Evolutionary conservation across 805 yeast species (phyloP).

Genomic region (Candida qinlingensis): DNA sequence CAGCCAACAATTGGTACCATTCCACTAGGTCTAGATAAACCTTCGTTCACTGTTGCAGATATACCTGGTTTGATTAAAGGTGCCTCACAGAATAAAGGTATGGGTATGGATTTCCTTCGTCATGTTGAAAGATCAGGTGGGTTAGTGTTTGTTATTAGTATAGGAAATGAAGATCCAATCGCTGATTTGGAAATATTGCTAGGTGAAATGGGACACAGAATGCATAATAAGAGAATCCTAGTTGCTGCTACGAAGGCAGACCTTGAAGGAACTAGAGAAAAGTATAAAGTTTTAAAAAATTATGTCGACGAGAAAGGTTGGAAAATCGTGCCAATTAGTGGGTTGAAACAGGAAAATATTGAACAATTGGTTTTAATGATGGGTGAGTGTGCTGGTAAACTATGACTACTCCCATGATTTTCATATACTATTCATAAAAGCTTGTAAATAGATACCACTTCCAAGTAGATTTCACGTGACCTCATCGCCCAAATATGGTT

Average conservation of each 20-base stretch:
- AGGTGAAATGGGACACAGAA: slow-evolving; percentile 67
- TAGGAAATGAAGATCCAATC: slow-evolving; percentile 64
- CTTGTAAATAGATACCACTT: neutral
- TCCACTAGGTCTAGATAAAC: slow-evolving; percentile 52
- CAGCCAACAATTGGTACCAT: slow-evolving; percentile 92
- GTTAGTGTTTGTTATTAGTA: slow-evolving; percentile 76
- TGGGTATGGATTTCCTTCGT: slow-evolving; percentile 89
- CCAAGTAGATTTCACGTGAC: neutral
- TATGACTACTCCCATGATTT: slow-evolving; percentile 3
- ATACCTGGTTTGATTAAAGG: slow-evolving; percentile 94
- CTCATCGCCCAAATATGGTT: neutral
- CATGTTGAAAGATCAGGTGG: slow-evolving; percentile 93
- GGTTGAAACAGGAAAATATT: slow-evolving; percentile 64
- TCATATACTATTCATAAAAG: neutral
- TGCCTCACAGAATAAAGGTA: slow-evolving; percentile 79
- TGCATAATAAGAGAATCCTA: slow-evolving; percentile 56
- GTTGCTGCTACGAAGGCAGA: slow-evolving; percentile 96
- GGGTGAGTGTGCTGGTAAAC: slow-evolving; percentile 44
- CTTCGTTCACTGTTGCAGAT: slow-evolving; percentile 86
- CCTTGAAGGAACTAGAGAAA: slow-evolving; percentile 45
- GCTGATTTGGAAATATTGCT: slow-evolving; percentile 58
- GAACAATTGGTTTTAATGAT: slow-evolving; percentile 65
- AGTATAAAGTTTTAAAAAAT: slow-evolving; percentile 39
- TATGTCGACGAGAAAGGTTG: slow-evolving; percentile 45
- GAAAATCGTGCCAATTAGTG: slow-evolving; percentile 83